Conservation (phyloP, 2,329 filamentous ascomycete species). For the Balansia obtecta region DNA sequence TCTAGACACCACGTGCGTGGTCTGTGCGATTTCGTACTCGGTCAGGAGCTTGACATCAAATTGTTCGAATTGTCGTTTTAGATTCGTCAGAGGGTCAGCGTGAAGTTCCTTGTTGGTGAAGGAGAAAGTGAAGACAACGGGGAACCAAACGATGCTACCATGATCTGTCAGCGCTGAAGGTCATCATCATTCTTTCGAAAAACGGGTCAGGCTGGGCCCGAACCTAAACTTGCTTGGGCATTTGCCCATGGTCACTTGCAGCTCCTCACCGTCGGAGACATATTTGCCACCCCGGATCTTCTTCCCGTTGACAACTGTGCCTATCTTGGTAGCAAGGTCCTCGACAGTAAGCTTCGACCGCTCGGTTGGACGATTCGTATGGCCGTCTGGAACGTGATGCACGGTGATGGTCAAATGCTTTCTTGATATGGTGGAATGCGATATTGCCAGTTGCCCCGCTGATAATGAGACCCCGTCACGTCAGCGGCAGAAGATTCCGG, state of each 20-base stretch:
- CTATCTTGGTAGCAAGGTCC: conserved; percentile 74
- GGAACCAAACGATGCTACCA: conserved; percentile 61
- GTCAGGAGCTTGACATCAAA: conserved; percentile 79
- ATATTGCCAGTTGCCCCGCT: conserved; percentile 59
- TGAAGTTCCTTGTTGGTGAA: conserved; percentile 60
- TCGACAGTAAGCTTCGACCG: conserved; percentile 62
- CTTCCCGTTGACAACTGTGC: conserved; percentile 65
- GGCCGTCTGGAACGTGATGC: conserved; percentile 47
- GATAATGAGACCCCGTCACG: neutral
- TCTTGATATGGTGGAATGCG: conserved; percentile 73
- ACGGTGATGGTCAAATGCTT: conserved; percentile 77
- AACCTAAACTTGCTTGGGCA: conserved; percentile 53
- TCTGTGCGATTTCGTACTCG: conserved; percentile 57
- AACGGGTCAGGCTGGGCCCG: neutral
- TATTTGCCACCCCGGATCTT: conserved; percentile 52
- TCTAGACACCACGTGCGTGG: conserved; percentile 78
- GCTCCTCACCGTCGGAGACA: conserved; percentile 35
- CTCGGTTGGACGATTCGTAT: conserved; percentile 50
- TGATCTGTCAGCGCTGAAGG: conserved; percentile 3
- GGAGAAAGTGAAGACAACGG: conserved; percentile 63
- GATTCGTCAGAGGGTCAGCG: conserved; percentile 46
- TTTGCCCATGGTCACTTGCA: conserved; percentile 59
- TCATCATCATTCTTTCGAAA: neutral
- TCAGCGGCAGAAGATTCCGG: neutral
- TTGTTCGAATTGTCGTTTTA: conserved; percentile 58